A percentile compares a stretch with the other conserved stretches of the same genome.
These are phyloP conservation scores for Candida caryicola DNA, from an alignment of 805 yeast species.

Conservation along the genomic window DNA sequence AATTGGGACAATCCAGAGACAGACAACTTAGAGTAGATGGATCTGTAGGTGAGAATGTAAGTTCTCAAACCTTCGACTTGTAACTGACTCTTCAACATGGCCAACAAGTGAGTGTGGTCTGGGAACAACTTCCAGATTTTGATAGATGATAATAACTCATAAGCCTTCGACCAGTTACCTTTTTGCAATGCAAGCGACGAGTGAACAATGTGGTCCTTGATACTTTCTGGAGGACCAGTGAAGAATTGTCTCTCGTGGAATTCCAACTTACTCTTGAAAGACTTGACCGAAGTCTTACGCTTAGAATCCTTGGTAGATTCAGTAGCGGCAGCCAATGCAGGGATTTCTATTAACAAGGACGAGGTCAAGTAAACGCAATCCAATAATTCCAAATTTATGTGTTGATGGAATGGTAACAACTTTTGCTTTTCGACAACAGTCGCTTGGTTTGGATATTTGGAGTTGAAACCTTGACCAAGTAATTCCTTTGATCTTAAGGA, in stretches of 20 bases:
- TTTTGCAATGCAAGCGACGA: constrained; percentile 85
- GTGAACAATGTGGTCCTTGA: constrained; percentile 87
- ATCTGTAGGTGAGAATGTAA: constrained; percentile 81
- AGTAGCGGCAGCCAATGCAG: constrained; percentile 71
- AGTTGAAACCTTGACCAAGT: constrained; percentile 81
- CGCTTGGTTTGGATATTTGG: constrained; percentile 60
- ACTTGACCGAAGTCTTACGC: constrained; percentile 60
- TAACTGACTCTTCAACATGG: constrained; percentile 72
- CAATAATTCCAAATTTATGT: constrained; percentile 89
- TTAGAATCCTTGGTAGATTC: constrained; percentile 59
- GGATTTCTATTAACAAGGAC: constrained; percentile 87
- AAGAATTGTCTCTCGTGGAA: constrained; percentile 91
- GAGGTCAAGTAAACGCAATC: constrained; percentile 92
- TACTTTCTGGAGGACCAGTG: constrained; percentile 97
- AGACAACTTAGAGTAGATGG: constrained; percentile 72
- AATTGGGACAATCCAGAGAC: constrained; percentile 58
- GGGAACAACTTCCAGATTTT: constrained; percentile 85
- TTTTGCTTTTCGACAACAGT: constrained; percentile 68
- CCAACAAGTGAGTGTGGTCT: constrained; percentile 61
- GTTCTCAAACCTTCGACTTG: constrained; percentile 91
- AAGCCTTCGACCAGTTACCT: constrained; percentile 86
- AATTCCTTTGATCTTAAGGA: constrained; percentile 86
- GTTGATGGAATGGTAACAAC: constrained; percentile 96
- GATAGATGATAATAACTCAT: constrained; percentile 67
- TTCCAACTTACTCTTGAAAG: constrained; percentile 88